These are phyloP conservation scores for Elaeagnus macrophylla DNA, from an alignment of 306 rosid species.

Conservation along the genomic window DNA sequence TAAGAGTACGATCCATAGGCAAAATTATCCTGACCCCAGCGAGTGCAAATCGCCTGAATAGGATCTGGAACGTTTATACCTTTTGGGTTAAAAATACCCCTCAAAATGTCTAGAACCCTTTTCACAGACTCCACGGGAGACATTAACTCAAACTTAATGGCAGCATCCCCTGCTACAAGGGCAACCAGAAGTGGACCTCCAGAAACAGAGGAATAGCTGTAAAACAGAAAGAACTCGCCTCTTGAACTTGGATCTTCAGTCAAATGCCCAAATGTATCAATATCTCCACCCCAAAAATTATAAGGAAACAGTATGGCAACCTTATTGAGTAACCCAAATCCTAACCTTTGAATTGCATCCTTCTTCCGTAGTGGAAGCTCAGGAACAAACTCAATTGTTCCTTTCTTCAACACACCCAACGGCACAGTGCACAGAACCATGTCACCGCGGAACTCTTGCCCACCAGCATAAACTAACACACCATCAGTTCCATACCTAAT, in stretches of 20 bases:
- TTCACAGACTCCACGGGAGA: constrained; percentile 77
- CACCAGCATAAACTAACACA: constrained; percentile 49
- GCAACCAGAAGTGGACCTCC: constrained; percentile 88
- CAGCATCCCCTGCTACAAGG: constrained; percentile 84
- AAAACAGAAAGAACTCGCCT: constrained; percentile 84
- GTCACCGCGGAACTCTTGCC: constrained; percentile 58
- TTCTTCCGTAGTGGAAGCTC: constrained; percentile 81
- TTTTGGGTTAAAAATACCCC: constrained; percentile 61
- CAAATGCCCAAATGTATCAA: constrained; percentile 86
- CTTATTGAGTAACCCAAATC: constrained; percentile 78
- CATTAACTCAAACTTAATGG: constrained; percentile 79
- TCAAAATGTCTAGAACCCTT: constrained; percentile 61
- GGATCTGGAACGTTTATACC: constrained; percentile 80
- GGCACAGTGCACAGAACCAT: constrained; percentile 83
- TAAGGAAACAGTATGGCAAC: constrained; percentile 75
- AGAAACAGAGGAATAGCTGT: constrained; percentile 82
- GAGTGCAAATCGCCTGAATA: constrained; percentile 69
- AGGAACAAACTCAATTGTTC: constrained; percentile 55
- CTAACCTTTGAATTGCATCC: constrained; percentile 74
- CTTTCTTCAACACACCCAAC: constrained; percentile 73
- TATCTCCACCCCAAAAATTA: constrained; percentile 87
- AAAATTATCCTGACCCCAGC: constrained; percentile 76
- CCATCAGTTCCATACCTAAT: constrained; percentile 69
- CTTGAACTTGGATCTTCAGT: constrained; percentile 74
- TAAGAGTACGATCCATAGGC: constrained; percentile 74